These are phyloP conservation scores for Lipomyces kockii DNA, from an alignment of 805 yeast genomes.

Conservation along the genomic window DNA sequence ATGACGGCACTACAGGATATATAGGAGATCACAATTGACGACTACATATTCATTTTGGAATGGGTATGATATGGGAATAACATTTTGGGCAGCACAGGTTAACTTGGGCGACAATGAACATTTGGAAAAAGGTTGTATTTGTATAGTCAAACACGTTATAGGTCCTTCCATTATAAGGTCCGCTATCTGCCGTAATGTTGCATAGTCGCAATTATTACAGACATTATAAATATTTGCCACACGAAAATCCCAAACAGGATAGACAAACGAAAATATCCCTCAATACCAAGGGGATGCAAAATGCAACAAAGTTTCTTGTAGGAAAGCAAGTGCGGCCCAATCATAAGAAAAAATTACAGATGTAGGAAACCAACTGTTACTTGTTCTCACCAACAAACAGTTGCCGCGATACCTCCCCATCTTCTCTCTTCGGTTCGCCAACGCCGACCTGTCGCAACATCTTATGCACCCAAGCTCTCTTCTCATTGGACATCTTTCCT, in stretches of 20 bases:
- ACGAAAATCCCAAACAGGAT: too few relatives aligned
- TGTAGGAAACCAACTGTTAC: neutral
- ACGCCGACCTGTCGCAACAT: slow-evolving; percentile 28
- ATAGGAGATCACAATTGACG: neutral
- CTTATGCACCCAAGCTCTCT: slow-evolving; percentile 32
- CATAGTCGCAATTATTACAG: too few relatives aligned
- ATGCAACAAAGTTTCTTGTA: neutral
- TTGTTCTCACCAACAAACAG: slow-evolving; percentile 13
- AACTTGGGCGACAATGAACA: neutral
- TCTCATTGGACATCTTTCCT: slow-evolving; percentile 26
- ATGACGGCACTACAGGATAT: neutral
- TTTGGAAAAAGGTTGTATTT: neutral
- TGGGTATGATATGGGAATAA: neutral
- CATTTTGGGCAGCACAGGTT: too few relatives aligned
- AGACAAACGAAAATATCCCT: neutral
- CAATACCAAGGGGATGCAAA: neutral
- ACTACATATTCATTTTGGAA: neutral
- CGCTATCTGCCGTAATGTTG: too few relatives aligned
- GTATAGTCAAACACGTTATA: too few relatives aligned
- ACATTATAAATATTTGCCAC: too few relatives aligned
- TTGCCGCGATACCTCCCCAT: slow-evolving; percentile 7
- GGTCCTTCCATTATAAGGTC: too few relatives aligned
- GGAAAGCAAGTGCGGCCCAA: neutral
- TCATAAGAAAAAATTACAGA: neutral
- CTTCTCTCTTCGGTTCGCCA: slow-evolving; percentile 8